Conservation (phyloP, 148 eudicot species). For the Gaultheria prostrata region DNA sequence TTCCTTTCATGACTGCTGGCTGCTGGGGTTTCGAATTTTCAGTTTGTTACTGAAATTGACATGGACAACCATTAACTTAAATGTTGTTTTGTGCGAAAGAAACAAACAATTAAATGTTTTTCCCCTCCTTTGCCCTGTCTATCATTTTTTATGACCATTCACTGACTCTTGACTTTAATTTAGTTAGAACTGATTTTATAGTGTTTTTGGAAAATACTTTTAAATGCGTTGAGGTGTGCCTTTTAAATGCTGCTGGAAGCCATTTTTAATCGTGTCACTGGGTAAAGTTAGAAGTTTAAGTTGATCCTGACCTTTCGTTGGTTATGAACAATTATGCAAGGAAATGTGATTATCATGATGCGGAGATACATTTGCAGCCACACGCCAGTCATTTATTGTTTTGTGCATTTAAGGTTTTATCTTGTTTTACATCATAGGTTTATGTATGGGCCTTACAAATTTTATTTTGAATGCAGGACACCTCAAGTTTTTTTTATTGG, state of each 20-base stretch:
- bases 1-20: no score
- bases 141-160: neutral
- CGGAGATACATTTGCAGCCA: neutral
- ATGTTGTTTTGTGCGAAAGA: neutral
- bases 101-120: neutral
- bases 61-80: neutral
- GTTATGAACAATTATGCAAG: neutral
- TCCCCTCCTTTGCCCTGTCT: neutral
- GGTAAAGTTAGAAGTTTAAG: neutral
- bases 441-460: neutral
- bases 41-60: neutral
- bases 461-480: slow-evolving; percentile 51
- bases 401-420: no score
- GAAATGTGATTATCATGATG: slow-evolving; percentile 3
- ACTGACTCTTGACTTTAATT: neutral
- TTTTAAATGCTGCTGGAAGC: neutral
- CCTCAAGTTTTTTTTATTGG: slow-evolving; percentile 69
- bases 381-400: no score
- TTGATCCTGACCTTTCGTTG: neutral
- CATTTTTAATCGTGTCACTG: neutral
- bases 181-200: neutral
- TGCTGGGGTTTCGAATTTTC: no score
- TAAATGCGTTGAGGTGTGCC: neutral
- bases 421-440: neutral
- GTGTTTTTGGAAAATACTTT: neutral